A percentile compares a stretch with the other conserved stretches of the same genome.
phyloP scores from a whole-genome alignment of 1,284 basidiomycete species.

The Xanthoconium separans region DNA sequence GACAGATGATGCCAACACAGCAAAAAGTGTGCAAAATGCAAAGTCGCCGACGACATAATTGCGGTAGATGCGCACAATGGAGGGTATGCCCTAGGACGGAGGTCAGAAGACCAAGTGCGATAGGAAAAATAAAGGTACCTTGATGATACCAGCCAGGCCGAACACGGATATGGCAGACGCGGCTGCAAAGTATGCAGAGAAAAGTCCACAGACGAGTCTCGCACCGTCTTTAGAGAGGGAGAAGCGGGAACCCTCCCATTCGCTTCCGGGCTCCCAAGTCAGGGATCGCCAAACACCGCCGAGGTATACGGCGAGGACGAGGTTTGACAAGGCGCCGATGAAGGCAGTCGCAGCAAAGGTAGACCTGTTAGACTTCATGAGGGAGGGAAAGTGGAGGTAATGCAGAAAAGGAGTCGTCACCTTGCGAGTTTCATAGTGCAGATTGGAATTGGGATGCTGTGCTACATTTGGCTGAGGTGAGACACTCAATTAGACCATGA shows the following conservation, averaged over 20 bases:
- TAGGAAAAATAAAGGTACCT: conserved; percentile 40
- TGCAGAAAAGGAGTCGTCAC: background rate
- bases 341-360: conserved; percentile 56
- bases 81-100: conserved; percentile 44
- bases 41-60: conserved; percentile 77
- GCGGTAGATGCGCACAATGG: conserved; percentile 61
- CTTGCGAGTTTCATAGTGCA: conserved; percentile 7
- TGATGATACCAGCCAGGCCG: conserved; percentile 66
- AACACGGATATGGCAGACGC: conserved; percentile 59
- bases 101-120: background rate
- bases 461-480: conserved; percentile 11
- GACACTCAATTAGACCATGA: conserved; percentile 12
- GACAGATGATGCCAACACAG: conserved; percentile 54
- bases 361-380: conserved; percentile 40
- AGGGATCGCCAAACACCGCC: conserved; percentile 58
- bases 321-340: conserved; percentile 55
- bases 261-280: conserved; percentile 65
- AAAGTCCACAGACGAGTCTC: conserved; percentile 63
- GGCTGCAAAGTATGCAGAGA: conserved; percentile 63
- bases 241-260: conserved; percentile 67
- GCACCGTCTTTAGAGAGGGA: conserved; percentile 59
- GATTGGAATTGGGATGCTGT: conserved; percentile 5
- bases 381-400: background rate
- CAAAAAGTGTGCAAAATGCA: conserved; percentile 58
- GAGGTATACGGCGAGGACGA: conserved; percentile 53